These are phyloP conservation scores for Passalora sequoiae DNA, from an alignment of 2,329 filamentous ascomycete species.

Conservation along the genomic window DNA sequence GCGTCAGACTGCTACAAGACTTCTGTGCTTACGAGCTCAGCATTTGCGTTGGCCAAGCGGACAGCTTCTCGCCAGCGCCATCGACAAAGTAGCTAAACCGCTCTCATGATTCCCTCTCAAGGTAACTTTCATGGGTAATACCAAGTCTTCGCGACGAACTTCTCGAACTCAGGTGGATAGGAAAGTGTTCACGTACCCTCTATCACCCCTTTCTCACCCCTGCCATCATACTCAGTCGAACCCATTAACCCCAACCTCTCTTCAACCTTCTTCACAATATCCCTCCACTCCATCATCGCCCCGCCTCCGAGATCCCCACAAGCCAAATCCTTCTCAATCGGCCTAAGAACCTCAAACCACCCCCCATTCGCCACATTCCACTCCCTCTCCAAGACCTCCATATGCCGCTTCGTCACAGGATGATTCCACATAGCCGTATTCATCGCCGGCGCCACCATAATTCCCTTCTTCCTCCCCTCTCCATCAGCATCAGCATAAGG, in stretches of 20 bases:
- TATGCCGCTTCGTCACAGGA: slow-evolving; percentile 69
- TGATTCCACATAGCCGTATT: slow-evolving; percentile 89
- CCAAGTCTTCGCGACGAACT: too few relatives aligned
- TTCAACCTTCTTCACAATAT: slow-evolving; percentile 65
- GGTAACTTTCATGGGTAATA: too few relatives aligned
- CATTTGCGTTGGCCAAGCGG: too few relatives aligned
- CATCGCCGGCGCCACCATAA: slow-evolving; percentile 77
- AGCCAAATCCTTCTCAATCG: slow-evolving; percentile 71
- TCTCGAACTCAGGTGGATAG: too few relatives aligned
- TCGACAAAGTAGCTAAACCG: too few relatives aligned
- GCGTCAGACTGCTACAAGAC: too few relatives aligned
- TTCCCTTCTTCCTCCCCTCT: slow-evolving; percentile 59
- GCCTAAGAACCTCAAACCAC: slow-evolving; percentile 66
- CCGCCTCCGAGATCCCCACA: slow-evolving; percentile 80
- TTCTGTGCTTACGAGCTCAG: too few relatives aligned
- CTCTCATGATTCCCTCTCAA: too few relatives aligned
- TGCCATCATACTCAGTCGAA: not conserved
- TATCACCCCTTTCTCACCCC: slow-evolving; percentile 1
- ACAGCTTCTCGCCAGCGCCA: too few relatives aligned
- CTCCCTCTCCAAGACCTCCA: slow-evolving; percentile 64
- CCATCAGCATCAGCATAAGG: too few relatives aligned
- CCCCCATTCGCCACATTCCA: slow-evolving; percentile 56
- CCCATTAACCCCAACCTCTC: slow-evolving; percentile 28
- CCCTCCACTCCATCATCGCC: slow-evolving; percentile 75
- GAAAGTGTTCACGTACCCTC: slow-evolving; percentile 4